Conservation (phyloP, 202 grass and related monocot species). For the Miscanthus sacchariflorus region DNA sequence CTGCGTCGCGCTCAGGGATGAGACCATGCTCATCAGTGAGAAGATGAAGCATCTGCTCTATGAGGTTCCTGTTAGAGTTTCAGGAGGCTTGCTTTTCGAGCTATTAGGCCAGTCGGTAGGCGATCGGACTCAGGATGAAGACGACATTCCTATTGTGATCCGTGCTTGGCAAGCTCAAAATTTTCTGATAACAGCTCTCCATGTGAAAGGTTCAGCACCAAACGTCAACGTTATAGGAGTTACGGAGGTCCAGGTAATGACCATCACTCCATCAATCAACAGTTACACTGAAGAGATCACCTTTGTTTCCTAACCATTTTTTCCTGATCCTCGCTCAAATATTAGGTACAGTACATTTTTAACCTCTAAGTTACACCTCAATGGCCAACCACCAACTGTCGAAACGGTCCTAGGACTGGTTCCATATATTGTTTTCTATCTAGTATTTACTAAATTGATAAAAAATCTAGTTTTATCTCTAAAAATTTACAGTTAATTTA, state of each 20-base stretch:
- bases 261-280: background rate
- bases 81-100: constrained; percentile 76
- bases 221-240: constrained; percentile 71
- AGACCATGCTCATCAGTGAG: constrained; percentile 78
- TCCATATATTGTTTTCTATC: no score
- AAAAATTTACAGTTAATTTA: no score
- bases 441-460: no score
- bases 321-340: background rate
- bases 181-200: constrained; percentile 69
- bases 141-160: constrained; percentile 77
- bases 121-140: constrained; percentile 56
- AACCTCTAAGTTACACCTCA: no score
- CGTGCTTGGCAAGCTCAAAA: constrained; percentile 80
- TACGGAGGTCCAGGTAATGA: constrained; percentile 74
- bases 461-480: no score
- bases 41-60: constrained; percentile 82
- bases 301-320: background rate
- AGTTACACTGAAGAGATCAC: background rate
- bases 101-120: constrained; percentile 74
- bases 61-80: constrained; percentile 80
- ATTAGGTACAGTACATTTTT: no score
- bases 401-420: no score
- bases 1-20: constrained; percentile 66
- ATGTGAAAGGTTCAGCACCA: constrained; percentile 67
- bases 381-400: no score